A percentile compares a stretch with the other conserved stretches of the same genome.
Evolutionary conservation across 129 eudicot genomes (phyloP).

Genomic region (Solidago caesia): DNA sequence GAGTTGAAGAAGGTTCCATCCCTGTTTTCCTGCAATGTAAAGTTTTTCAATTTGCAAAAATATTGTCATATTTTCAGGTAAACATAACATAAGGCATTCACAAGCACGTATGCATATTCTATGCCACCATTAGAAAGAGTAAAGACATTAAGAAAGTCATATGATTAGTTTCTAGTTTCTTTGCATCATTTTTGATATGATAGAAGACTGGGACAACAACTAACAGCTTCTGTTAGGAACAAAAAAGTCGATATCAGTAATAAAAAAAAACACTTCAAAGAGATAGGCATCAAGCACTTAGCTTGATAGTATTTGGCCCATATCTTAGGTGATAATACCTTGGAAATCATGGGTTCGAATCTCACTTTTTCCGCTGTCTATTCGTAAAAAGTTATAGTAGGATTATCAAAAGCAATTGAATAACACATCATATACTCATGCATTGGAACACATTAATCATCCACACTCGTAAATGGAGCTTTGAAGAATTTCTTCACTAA

Average conservation of each 20-base stretch:
- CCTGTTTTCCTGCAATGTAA: constrained; percentile 60
- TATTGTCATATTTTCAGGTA: constrained; percentile 7
- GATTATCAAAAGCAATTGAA: background rate
- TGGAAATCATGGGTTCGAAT: background rate
- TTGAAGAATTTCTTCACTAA: too few relatives aligned
- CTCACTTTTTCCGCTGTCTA: background rate
- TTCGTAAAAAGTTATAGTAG: background rate
- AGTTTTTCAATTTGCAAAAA: constrained; percentile 4
- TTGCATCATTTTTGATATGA: background rate
- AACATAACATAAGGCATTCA: background rate
- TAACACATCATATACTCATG: too few relatives aligned
- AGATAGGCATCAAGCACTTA: background rate
- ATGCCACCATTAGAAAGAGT: background rate
- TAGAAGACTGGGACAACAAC: background rate
- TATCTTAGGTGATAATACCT: background rate
- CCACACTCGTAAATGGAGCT: too few relatives aligned
- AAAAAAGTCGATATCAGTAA: background rate
- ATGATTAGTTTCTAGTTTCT: background rate
- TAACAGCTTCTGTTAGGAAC: background rate
- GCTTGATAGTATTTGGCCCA: background rate
- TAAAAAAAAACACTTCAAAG: background rate
- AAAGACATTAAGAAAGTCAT: background rate
- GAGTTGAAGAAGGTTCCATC: constrained; percentile 41
- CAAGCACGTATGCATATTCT: constrained; percentile 16
- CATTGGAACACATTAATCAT: too few relatives aligned